phyloP scores from a whole-genome alignment of 192 early-diverging fungal species.

The Coemansia sp. region DNA sequence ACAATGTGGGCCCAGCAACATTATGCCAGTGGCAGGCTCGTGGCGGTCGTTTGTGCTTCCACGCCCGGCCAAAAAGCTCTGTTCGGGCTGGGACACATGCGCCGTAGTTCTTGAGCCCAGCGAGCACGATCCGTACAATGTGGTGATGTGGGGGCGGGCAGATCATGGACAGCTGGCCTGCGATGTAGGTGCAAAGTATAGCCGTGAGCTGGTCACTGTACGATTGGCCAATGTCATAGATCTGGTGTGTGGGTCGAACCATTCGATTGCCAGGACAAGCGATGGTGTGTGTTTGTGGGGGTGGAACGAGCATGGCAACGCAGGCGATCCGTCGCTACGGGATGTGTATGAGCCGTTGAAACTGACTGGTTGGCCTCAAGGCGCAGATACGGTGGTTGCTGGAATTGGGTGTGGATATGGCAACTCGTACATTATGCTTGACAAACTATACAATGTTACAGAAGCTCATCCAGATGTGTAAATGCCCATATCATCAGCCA shows the following conservation, averaged over 20 bases:
- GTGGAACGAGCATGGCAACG: conserved; percentile 96
- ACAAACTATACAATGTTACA: not conserved
- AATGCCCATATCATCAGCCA: too few relatives aligned
- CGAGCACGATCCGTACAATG: conserved; percentile 23
- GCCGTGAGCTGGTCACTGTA: conserved; percentile 14
- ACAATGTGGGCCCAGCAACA: conserved; percentile 52
- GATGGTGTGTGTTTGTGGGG: conserved; percentile 71
- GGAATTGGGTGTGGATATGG: conserved; percentile 47
- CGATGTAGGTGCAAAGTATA: not conserved
- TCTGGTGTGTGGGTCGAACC: conserved; percentile 74
- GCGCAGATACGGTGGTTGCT: not conserved
- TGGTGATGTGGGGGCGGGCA: conserved; percentile 70
- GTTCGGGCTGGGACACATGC: conserved; percentile 50
- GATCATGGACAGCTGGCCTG: conserved; percentile 69
- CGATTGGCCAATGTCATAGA: conserved; percentile 10
- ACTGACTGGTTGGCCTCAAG: not conserved
- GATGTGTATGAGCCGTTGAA: conserved; percentile 24
- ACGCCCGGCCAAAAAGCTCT: conserved; percentile 19
- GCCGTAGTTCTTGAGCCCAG: conserved; percentile 62
- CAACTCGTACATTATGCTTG: conserved; percentile 12
- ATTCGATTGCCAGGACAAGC: conserved; percentile 56
- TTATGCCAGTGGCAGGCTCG: not conserved
- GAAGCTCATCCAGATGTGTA: too few relatives aligned
- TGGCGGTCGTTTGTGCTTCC: conserved; percentile 16
- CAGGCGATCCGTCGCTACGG: conserved; percentile 55